These are phyloP conservation scores for Fusarium nygamai DNA, from an alignment of 2,329 filamentous ascomycete species.

Conservation along the genomic window DNA sequence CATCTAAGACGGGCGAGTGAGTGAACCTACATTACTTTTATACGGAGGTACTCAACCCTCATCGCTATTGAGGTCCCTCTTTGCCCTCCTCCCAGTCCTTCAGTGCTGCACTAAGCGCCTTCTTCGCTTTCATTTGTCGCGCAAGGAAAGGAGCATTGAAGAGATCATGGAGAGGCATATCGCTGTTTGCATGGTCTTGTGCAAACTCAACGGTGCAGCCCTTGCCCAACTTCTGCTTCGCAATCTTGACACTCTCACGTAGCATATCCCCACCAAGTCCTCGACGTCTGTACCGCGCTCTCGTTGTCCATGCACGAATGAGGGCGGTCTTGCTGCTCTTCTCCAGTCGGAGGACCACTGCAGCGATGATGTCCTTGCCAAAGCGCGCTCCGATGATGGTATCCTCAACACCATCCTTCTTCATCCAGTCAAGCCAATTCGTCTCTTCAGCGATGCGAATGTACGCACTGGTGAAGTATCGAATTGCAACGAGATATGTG, in stretches of 20 bases:
- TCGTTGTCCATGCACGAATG: conserved; percentile 85
- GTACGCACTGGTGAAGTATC: conserved; percentile 70
- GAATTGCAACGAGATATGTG: conserved; percentile 68
- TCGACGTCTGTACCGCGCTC: conserved; percentile 71
- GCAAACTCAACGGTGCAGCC: conserved; percentile 74
- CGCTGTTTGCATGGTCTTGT: conserved; percentile 78
- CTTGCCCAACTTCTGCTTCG: conserved; percentile 70
- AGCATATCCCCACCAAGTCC: conserved; percentile 79
- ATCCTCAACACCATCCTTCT: conserved; percentile 55
- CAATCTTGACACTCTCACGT: conserved; percentile 73
- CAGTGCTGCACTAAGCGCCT: conserved; percentile 51
- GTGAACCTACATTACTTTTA: not conserved
- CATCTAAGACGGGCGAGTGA: too few relatives aligned
- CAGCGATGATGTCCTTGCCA: conserved; percentile 74
- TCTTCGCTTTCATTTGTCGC: conserved; percentile 63
- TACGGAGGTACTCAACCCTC: too few relatives aligned
- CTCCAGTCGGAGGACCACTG: conserved; percentile 71
- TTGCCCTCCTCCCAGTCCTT: conserved; percentile 29
- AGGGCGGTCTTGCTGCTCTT: conserved; percentile 63
- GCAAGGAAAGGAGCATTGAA: conserved; percentile 69
- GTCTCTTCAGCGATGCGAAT: conserved; percentile 69
- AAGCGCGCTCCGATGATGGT: conserved; percentile 71
- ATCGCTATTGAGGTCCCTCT: not conserved
- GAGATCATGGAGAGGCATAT: conserved; percentile 63
- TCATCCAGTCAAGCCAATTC: conserved; percentile 69